Evolutionary conservation across 2,329 filamentous ascomycete species (phyloP), one percentile per base, ranked within the genome.

Genomic region (Botrytis fragariae): DNA sequence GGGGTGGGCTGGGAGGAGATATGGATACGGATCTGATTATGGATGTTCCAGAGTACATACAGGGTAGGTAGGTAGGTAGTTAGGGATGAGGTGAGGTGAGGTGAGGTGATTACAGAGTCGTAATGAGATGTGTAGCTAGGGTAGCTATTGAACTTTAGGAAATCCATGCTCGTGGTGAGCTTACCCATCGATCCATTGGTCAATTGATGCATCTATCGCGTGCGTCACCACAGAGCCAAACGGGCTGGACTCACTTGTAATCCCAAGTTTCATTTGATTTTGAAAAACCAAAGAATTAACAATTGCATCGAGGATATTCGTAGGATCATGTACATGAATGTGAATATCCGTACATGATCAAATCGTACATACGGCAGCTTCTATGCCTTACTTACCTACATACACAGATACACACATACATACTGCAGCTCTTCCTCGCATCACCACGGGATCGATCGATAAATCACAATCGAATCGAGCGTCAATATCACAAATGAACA

Each of bases 201-300:
- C 48, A n/a, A n/a, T 51, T 3, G 4, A 51, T 51, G 25, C 12
- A n/a, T 51, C 25, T 16, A n/a, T 51, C 12, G 22, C 10, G 48
- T 51, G 22, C 10, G 48, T 51, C 25, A 25, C 48, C 25, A 51
- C 4, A 25, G 45, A 25, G 22, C 10, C 25, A 51, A 4, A 14
- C 25, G 12, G 25, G 48, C 25, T n/a, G 25, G 25, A 10, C 48
- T 51, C 25, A 6, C 48, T n/a, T 51, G 3, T 2, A 16, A 51
- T 51, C 48, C n/a, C n/a, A 16, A 16, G 48, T n/a, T n/a, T n/a
- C 48, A 51, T 14, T 14, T 51, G 14, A 22, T 48, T 12, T 25
- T 2, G 0, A 20, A n/a, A n/a, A 12, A 51, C n/a, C n/a, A n/a
- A n/a, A n/a, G n/a, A 12, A 5, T 20, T 7, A 5, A 51, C 5